Evolutionary conservation across 495 filamentous ascomycete species (phyloP).

Genomic region (Xylaria sp.): DNA sequence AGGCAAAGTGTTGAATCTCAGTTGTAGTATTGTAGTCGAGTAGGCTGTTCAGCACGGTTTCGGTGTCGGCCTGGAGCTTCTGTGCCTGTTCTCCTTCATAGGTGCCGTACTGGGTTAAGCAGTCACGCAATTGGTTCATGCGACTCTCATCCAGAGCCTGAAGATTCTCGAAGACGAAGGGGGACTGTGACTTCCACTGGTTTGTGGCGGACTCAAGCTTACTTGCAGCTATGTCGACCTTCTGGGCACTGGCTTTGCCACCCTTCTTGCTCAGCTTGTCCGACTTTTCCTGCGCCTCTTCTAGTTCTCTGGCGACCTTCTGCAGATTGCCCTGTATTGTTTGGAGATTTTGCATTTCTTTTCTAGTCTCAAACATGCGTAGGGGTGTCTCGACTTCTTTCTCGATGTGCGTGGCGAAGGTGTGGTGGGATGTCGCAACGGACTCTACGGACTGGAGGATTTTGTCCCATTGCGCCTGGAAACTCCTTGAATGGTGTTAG

Average conservation of each 20-base stretch:
- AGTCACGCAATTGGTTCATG: slow-evolving; percentile 89
- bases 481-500: slow-evolving; percentile 67
- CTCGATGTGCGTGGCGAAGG: slow-evolving; percentile 84
- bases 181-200: slow-evolving; percentile 95
- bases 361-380: slow-evolving; percentile 71
- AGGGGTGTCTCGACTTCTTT: slow-evolving; percentile 89
- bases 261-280: slow-evolving; percentile 86
- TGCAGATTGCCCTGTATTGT: slow-evolving; percentile 82
- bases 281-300: slow-evolving; percentile 81
- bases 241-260: slow-evolving; percentile 77
- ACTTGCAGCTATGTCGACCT: slow-evolving; percentile 76
- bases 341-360: slow-evolving; percentile 83
- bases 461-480: slow-evolving; percentile 90
- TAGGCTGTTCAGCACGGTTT: slow-evolving; percentile 82
- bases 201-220: slow-evolving; percentile 77
- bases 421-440: slow-evolving; percentile 83
- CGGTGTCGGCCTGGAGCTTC: slow-evolving; percentile 73
- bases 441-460: slow-evolving; percentile 81
- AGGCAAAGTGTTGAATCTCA: slow-evolving; percentile 87
- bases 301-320: slow-evolving; percentile 82
- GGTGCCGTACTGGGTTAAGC: slow-evolving; percentile 90
- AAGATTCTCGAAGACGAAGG: slow-evolving; percentile 93
- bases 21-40: slow-evolving; percentile 86
- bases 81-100: slow-evolving; percentile 91
- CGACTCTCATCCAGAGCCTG: slow-evolving; percentile 90